Evolutionary conservation across 2,329 filamentous ascomycete species (phyloP).

Genomic region (Leptographium wingfieldii): DNA sequence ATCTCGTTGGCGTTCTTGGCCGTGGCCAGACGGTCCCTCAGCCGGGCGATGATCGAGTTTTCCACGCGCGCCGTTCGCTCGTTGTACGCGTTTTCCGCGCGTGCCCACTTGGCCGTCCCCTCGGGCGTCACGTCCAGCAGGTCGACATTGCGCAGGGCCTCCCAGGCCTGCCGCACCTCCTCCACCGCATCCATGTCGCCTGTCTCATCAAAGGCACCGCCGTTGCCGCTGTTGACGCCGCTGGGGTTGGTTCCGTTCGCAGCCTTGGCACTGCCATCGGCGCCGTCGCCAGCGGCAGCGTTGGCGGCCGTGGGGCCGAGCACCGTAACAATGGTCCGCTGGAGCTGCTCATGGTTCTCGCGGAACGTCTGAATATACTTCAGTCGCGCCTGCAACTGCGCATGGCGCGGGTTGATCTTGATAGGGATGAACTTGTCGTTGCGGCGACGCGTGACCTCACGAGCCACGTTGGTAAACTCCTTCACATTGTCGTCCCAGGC

Average conservation of each 20-base stretch:
- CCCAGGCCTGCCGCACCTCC: conserved; percentile 90
- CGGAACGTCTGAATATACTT: conserved; percentile 92
- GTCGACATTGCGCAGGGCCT: conserved; percentile 87
- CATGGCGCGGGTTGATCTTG: conserved; percentile 82
- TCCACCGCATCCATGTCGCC: conserved; percentile 95
- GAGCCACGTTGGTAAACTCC: conserved; percentile 94
- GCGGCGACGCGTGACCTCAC: conserved; percentile 82
- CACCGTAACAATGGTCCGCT: conserved; percentile 94
- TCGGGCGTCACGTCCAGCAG: conserved; percentile 83
- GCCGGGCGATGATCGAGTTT: conserved; percentile 92
- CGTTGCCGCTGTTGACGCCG: conserved; percentile 41
- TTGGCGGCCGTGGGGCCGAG: conserved; percentile 40
- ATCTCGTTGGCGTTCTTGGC: conserved; percentile 98
- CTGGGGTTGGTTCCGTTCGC: conserved; percentile 55
- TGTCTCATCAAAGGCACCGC: conserved; percentile 70
- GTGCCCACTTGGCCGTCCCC: conserved; percentile 83
- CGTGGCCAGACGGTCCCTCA: conserved; percentile 84
- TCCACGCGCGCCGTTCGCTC: conserved; percentile 94
- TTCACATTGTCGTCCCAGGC: conserved; percentile 95
- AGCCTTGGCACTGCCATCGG: conserved; percentile 37
- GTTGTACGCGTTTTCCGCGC: conserved; percentile 92
- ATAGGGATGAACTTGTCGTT: conserved; percentile 99
- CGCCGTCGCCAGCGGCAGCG: conserved; percentile 34
- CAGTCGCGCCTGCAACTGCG: conserved; percentile 76
- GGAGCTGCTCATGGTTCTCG: conserved; percentile 93